Base-by-base conservation (phyloP, 2,329 filamentous ascomycete genomes). In the Cyphellophora europaea region DNA sequence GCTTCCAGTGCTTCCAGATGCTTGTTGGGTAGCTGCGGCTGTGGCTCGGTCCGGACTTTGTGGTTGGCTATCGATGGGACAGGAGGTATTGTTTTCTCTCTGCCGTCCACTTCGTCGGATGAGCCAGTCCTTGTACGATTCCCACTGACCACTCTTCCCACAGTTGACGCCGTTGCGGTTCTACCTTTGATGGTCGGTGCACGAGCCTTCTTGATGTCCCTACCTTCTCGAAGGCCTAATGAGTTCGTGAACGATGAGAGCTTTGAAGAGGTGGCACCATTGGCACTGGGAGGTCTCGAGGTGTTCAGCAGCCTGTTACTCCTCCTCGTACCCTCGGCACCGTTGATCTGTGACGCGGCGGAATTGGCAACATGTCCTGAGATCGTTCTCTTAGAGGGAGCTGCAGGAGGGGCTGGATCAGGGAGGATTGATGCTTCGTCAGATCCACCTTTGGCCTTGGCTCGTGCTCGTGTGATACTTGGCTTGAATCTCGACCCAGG, bases 141-240 rank as follows among this genome's bases (percentile, higher is more conserved):
- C 14, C 87, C 88, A 55, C 87, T 94, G 29, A 94, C 85, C 36
- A 89, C 84, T 49, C 88, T 76, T 12, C 86, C 85, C 25, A 93
- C 83, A 35, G 74, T 85, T 3, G 82, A 76, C 11, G 73, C 66
- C 40, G 77, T 77, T 11, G 80, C 66, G 59, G 52, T 73, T 65
- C 60, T 81, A 60, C 61, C 81, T 69, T 67, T 88, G 50, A 59
- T 79, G 58, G 61, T 80, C 53, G 78, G 82, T 44, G 84, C 82
- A 51, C 81, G 85, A 45, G 82, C 81, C 65, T 87, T 93, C 56
- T 87, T 89, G 51, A 93, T 58, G 51, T 93, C 87, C 51, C 86
- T 68, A 32, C 72, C 69, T 41, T 80, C 72, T 41, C 74, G 67
- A 13, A 71, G 59, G 33, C 77, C 75, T 37, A 78, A 63, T 16